Evolutionary conservation across 2,329 filamentous ascomycete genomes (phyloP), one percentile per base, ranked within the genome.

Genomic region (Periglandula ipomoeae): DNA sequence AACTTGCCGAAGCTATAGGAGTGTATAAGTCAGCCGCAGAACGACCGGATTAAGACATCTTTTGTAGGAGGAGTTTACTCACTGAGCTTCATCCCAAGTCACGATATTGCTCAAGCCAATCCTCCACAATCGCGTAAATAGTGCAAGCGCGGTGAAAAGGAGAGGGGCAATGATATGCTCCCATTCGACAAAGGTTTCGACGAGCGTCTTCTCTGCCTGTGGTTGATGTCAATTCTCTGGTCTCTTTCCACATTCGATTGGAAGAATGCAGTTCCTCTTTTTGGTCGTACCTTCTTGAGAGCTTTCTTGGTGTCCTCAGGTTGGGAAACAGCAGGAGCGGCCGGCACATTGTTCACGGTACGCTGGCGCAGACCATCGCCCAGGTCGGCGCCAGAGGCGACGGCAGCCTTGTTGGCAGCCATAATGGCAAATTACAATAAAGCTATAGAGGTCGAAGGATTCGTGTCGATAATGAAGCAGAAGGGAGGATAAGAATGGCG

Each of bases 1-100:
- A 98, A 98, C 74, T 98, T 98, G 65, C 88, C 88, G 68, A 94
- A 94, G 68, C 85, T 89, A 55, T 17, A 17, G 46, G 30, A 9
- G n/a, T 34, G 17, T 11, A 15, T 65, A 58, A 65, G n/a, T n/a
- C n/a, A n/a, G n/a, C n/a, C n/a, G n/a, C n/a, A n/a, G n/a, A n/a
- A n/a, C n/a, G n/a, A n/a, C n/a, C n/a, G n/a, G n/a, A n/a, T n/a
- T n/a, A n/a, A n/a, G n/a, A n/a, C n/a, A n/a, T n/a, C 4, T 13
- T 17, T 24, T 19, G 15, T 20, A 17, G 11, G 9, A 40, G n/a
- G 27, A 4, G 9, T n/a, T 15, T 10, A 52, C 78, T 59, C 69
- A 79, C 78, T 83, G 79, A 59, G 79, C 79, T 66, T 81, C 78
- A 65, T 83, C 79, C 79, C 79, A 83, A 44, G 80, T 84, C 44